Base-by-base conservation (phyloP, 2,329 filamentous ascomycete species). In the Colletotrichum sp. region DNA sequence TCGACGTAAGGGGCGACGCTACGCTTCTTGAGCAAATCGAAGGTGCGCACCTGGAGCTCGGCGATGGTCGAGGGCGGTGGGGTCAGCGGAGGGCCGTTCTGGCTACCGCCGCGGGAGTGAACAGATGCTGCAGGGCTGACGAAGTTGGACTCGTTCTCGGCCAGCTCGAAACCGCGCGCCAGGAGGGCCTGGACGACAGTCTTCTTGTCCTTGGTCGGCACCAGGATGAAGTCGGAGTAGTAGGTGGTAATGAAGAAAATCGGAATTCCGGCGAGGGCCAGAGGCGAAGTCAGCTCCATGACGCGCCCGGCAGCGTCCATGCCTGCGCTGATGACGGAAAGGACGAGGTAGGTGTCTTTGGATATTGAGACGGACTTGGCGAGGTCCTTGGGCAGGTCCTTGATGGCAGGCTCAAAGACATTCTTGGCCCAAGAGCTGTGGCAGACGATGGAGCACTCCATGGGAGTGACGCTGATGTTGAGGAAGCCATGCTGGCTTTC, bases 231-330 rank as follows among this genome's bases (percentile, higher is more conserved):
- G 86, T 99, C 96, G 39, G 95, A 97, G 85, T 98, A 99, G 85
- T 99, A 99, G 36, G 96, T 98, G 5, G 96, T 98, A 83, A 98
- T 98, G 90, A 99, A 99, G 88, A 99, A 98, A 82, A 99, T 98
- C 69, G 96, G 95, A 68, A 99, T 97, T 80, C 95, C 95, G 66
- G 96, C 96, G 83, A 98, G 90, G 32, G 97, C 96, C 36, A 99
- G 89, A 7, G 96, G 97, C 69, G 93, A 96, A 9, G 96, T 98
- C 77, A 99, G 86, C 82, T 99, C 96, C 80, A 98, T 91, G 8
- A 99, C 96, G 72, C 96, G 92, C 80, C 96, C 95, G 8, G 96
- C 96, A 12, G 96, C 96, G 82, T 98, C 96, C 80, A 98, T 93
- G 9, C 96, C 96, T 79, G 96, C 94, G 78, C 95, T 96, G 77